These are phyloP conservation scores for Kockovaella imperatae DNA, from an alignment of 768 basidiomycete species.

Conservation along the genomic window DNA sequence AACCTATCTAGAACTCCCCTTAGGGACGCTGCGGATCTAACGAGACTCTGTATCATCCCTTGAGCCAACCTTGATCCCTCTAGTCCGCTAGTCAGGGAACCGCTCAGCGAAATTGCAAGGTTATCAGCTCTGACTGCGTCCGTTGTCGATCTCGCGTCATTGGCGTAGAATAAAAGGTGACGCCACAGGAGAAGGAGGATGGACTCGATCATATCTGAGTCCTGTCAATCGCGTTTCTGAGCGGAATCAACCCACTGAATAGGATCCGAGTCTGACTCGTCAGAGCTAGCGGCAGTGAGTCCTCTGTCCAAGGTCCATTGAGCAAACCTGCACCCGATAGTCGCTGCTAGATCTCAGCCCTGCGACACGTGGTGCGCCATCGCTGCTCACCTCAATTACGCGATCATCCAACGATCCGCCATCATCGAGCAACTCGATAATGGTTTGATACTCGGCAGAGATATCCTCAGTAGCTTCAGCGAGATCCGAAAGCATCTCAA, in stretches of 20 bases:
- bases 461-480: slow-evolving; percentile 20
- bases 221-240: background rate
- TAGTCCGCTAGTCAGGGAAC: slow-evolving; percentile 12
- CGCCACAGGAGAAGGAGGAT: slow-evolving; percentile 34
- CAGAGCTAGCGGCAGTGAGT: slow-evolving; percentile 4
- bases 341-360: slow-evolving; percentile 6
- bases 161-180: slow-evolving; percentile 35
- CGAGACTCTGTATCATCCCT: slow-evolving; percentile 12
- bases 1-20: slow-evolving; percentile 26
- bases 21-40: slow-evolving; percentile 16
- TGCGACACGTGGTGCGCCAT: background rate
- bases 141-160: slow-evolving; percentile 18
- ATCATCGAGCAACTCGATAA: slow-evolving; percentile 13
- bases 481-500: slow-evolving; percentile 21
- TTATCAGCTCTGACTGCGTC: slow-evolving; percentile 28
- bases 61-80: slow-evolving; percentile 13
- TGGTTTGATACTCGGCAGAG: slow-evolving; percentile 17
- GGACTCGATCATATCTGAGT: slow-evolving; percentile 32
- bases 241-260: slow-evolving; percentile 23
- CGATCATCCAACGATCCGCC: slow-evolving; percentile 18
- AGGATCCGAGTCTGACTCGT: slow-evolving; percentile 12
- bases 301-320: slow-evolving; percentile 1
- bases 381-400: slow-evolving; percentile 12
- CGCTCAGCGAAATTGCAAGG: slow-evolving; percentile 19
- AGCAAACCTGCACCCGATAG: slow-evolving; percentile 8